A percentile compares a stretch with the other conserved stretches of the same genome.
Conservation (phyloP, 352 stramenopile species). For the Globisporangium nagaii region DNA sequence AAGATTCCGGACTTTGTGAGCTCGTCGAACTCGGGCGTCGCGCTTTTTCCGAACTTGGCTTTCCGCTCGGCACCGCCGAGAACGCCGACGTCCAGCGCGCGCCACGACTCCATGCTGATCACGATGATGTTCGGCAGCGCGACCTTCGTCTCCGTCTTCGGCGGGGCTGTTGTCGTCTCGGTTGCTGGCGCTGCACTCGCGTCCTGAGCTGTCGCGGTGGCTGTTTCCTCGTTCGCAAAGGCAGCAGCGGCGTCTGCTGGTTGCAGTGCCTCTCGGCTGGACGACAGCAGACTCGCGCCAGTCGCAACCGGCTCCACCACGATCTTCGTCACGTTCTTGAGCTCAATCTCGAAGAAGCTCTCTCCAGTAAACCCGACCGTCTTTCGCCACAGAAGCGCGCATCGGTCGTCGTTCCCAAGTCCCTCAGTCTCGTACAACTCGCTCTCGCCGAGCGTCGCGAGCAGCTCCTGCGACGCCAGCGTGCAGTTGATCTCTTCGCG, state of each 20-base stretch:
- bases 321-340: conserved; percentile 27
- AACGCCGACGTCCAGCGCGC: conserved; percentile 60
- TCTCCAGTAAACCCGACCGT: conserved; percentile 52
- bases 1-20: conserved; percentile 47
- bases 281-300: neutral
- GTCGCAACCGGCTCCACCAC: neutral
- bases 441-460: conserved; percentile 32
- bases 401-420: conserved; percentile 59
- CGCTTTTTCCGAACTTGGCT: conserved; percentile 27
- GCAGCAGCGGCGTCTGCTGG: neutral
- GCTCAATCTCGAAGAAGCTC: conserved; percentile 36
- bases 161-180: neutral
- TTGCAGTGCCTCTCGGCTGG: neutral
- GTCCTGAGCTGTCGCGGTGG: neutral
- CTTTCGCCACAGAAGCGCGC: conserved; percentile 59
- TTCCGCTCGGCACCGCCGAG: conserved; percentile 48
- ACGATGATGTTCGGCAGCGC: conserved; percentile 60
- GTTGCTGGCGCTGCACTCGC: neutral
- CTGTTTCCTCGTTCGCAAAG: neutral
- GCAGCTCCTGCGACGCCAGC: conserved; percentile 34
- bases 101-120: conserved; percentile 73
- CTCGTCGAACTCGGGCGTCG: conserved; percentile 56
- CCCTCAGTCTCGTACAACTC: conserved; percentile 38
- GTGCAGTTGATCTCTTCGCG: conserved; percentile 65
- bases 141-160: conserved; percentile 2